Conservation (phyloP, 148 eudicot species). For the Gaultheria prostrata region DNA sequence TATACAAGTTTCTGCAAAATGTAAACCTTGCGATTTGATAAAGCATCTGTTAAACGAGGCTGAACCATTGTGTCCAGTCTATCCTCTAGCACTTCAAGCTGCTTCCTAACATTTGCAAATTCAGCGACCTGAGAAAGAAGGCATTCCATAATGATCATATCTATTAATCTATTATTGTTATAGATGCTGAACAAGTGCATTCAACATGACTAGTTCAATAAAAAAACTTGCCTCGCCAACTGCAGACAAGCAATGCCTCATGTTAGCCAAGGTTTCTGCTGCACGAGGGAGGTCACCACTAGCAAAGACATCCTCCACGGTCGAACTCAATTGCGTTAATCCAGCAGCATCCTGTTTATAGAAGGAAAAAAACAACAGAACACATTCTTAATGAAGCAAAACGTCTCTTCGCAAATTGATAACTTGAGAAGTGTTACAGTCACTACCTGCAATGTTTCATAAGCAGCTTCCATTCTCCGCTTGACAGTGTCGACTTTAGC, state of each 20-base stretch:
- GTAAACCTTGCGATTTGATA: slow-evolving; percentile 68
- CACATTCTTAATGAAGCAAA: slow-evolving; percentile 17
- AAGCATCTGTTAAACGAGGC: slow-evolving; percentile 92
- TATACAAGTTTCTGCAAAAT: neutral
- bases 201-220: neutral
- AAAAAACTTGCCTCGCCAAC: slow-evolving; percentile 78
- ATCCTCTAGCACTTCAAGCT: slow-evolving; percentile 95
- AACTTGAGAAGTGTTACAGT: neutral
- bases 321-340: slow-evolving; percentile 83
- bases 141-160: slow-evolving; percentile 3
- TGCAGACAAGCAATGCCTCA: slow-evolving; percentile 94
- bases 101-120: slow-evolving; percentile 95
- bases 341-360: slow-evolving; percentile 88
- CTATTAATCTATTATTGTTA: neutral
- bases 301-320: slow-evolving; percentile 97
- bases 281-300: slow-evolving; percentile 98
- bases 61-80: slow-evolving; percentile 98
- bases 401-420: neutral
- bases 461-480: slow-evolving; percentile 95
- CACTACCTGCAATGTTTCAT: slow-evolving; percentile 84
- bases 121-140: slow-evolving; percentile 79
- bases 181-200: neutral
- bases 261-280: slow-evolving; percentile 93
- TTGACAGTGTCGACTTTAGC: slow-evolving; percentile 94
- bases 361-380: slow-evolving; percentile 10